These are phyloP conservation scores for Colletotrichum sublineola DNA, from an alignment of 2,329 filamentous ascomycete species.

Conservation along the genomic window DNA sequence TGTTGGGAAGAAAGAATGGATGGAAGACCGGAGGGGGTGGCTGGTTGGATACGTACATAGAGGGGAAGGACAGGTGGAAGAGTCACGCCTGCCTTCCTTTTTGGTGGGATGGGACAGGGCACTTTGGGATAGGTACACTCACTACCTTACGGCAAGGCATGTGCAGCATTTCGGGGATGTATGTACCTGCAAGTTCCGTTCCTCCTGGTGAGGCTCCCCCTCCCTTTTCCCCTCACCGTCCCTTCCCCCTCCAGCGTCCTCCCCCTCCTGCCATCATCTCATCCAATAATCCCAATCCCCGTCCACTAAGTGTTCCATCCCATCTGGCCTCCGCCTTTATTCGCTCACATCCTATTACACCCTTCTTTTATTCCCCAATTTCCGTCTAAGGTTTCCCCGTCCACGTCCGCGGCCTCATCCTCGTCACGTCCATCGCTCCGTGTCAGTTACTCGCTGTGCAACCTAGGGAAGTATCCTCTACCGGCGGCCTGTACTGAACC, in stretches of 20 bases:
- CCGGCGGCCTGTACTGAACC: constrained; percentile 1
- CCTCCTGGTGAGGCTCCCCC: neutral
- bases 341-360: neutral
- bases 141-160: neutral
- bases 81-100: neutral
- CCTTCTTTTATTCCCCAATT: neutral
- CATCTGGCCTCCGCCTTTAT: constrained; percentile 7
- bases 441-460: neutral
- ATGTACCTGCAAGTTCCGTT: neutral
- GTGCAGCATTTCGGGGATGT: neutral
- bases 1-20: neutral
- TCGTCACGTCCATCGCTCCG: neutral
- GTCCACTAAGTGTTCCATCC: constrained; percentile 11
- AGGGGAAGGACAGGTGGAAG: neutral
- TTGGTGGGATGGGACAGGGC: neutral
- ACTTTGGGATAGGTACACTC: neutral
- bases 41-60: neutral
- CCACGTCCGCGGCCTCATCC: neutral
- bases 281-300: constrained; percentile 8
- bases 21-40: neutral
- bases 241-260: neutral
- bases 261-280: neutral
- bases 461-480: constrained; percentile 1
- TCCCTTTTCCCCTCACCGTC: neutral
- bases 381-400: constrained; percentile 13